Evolutionary conservation across 2,329 filamentous ascomycete genomes (phyloP).

Genomic region (Cordyceps fumosorosea): DNA sequence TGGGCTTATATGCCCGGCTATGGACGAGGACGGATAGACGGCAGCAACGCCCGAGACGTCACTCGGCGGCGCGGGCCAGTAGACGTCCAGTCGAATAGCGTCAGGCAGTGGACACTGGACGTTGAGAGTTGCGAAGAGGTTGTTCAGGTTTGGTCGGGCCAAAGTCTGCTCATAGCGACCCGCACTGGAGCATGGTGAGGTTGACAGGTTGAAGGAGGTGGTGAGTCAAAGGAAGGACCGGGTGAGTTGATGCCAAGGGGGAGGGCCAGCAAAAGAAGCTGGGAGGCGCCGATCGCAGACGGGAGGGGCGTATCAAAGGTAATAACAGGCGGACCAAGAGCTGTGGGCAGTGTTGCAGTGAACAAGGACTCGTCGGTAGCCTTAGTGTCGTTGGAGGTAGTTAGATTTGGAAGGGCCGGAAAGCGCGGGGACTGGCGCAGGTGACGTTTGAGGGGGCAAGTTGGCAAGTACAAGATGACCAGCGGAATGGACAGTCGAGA

Average conservation of each 20-base stretch:
- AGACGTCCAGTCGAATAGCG: not conserved
- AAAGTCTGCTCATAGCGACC: constrained; percentile 31
- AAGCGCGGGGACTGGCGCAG: not conserved
- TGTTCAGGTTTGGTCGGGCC: constrained; percentile 26
- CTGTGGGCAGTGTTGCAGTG: constrained; percentile 18
- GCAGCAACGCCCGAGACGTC: constrained; percentile 4
- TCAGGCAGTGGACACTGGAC: not conserved
- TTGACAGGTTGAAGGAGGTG: constrained; percentile 15
- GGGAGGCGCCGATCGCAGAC: constrained; percentile 12
- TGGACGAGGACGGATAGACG: not conserved
- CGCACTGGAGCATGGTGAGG: constrained; percentile 26
- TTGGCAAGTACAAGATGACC: not conserved
- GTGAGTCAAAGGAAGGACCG: not conserved
- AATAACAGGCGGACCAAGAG: constrained; percentile 9
- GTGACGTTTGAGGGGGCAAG: constrained; percentile 6
- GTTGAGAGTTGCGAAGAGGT: constrained; percentile 20
- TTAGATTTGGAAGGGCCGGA: constrained; percentile 13
- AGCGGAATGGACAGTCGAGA: not conserved
- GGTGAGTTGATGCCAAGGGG: not conserved
- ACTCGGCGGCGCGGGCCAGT: constrained; percentile 2
- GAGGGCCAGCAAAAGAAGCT: constrained; percentile 12
- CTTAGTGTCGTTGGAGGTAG: constrained; percentile 19
- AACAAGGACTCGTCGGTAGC: constrained; percentile 19
- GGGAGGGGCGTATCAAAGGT: constrained; percentile 7
- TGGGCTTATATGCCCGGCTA: constrained; percentile 17